Base-by-base conservation (phyloP, 768 basidiomycete genomes). In the Auriculariales sp. region DNA sequence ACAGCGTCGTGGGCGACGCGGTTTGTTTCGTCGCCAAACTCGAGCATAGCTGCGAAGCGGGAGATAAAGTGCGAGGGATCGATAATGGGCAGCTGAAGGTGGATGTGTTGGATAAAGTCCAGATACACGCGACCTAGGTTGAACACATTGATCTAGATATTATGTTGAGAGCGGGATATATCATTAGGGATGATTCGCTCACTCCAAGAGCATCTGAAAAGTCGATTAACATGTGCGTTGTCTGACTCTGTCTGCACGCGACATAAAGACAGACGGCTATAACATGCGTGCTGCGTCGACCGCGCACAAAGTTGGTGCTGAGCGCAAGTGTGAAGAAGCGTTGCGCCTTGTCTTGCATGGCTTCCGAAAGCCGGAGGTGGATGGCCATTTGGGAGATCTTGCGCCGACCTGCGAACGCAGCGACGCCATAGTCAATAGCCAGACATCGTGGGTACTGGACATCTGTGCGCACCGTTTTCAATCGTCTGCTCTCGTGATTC, bases 31-130 rank as follows among this genome's bases (percentile, higher is more conserved):
- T 93, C 91, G 3, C 93, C 93, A 56, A 99, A 97, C 63, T 95
- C 93, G 45, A 99, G 83, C 7, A 95, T 74, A 11, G 90, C 81
- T 14, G 93, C 83, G 58, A 98, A 99, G 30, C 95, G 86, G 24
- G 87, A 83, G 57, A 97, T 95, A 66, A 93, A 98, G 62, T 97
- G 88, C 0, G 91, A 89, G 0, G 95, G 94, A 60, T 99, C 94
- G 58, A 97, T 83, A 33, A 91, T 76, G 0, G 91, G 91, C 4
- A 92, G 74, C 28, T 49, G 53, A 33, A 94, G 75, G 55, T 86
- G 82, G 48, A 97, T 77, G 2, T 80, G 83, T 63, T 82, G 89
- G 11, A 94, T 82, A 28, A 98, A 81, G 60, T 95, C 90, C 30
- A 98, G 81, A 61, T 97, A 99, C 0, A 89, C 93, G 49, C 91